Base-by-base conservation (phyloP, 2,329 filamentous ascomycete species). In the Pseudocercospora eumusae region DNA sequence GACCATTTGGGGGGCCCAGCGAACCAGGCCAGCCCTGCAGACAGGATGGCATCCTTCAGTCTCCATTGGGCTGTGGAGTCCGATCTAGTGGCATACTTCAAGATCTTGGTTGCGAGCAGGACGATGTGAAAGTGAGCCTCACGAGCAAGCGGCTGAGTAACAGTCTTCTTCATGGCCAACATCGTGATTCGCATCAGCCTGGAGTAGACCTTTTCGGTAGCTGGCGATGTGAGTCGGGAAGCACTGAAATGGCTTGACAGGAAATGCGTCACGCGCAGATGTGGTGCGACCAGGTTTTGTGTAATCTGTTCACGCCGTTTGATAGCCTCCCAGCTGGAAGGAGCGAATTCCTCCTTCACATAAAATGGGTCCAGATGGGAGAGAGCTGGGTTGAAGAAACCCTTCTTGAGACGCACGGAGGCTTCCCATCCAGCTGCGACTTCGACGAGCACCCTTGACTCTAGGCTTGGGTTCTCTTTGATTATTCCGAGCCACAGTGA, bases 401-500 rank as follows among this genome's bases (percentile, higher is more conserved):
- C 95, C 57, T 89, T 84, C 65, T 86, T 86, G 69, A 86, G 88
- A 62, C 90, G 84, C 50, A 97, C 87, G 3, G 90, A 95, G 61
- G 84, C 82, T 75, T 98, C 93, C 91, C 93, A 99, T 66, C 93
- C 90, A 72, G 95, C 89, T 9, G 90, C 89, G 69, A 98, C 91
- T 74, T 96, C 92, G 57, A 87, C 88, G 31, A 99, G 79, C 60
- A 99, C 86, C 64, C 92, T 88, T 8, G 93, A 85, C 75, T 96
- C 92, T 76, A 97, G 88, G 60, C 86, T 85, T 2, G 93, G 91
- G 71, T 96, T 98, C 75, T 99, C 95, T 70, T 98, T 95, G 71
- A 98, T 96, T 13, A 98, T 91, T 25, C 95, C 95, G 64, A 97
- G 86, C 95, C 95, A 99, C 6, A 99, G 81, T 3, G 95, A 97